Conservation (phyloP, 305 asterid species). For the Rubia peregrina region DNA sequence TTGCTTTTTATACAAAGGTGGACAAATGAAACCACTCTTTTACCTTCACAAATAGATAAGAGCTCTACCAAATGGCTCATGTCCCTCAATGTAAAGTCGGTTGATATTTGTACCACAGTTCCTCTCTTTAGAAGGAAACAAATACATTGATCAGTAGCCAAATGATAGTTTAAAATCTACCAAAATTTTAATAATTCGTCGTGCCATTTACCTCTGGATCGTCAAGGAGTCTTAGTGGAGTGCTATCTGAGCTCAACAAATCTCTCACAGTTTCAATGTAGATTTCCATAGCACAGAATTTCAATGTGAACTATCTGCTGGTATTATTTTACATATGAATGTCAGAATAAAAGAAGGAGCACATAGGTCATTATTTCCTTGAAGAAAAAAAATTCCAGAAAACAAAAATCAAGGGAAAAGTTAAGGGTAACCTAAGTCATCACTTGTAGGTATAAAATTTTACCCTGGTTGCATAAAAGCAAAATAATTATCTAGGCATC, state of each 20-base stretch:
- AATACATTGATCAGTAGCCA: neutral
- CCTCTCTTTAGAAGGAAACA: slow-evolving; percentile 51
- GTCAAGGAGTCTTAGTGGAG: slow-evolving; percentile 86
- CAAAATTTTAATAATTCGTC: neutral
- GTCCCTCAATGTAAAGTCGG: slow-evolving; percentile 65
- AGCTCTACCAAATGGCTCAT: slow-evolving; percentile 55
- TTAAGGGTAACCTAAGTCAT: neutral
- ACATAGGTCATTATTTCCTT: neutral
- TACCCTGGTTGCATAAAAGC: neutral
- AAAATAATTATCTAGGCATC: neutral
- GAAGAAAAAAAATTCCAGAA: neutral
- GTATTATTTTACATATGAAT: slow-evolving; percentile 39
- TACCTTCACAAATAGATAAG: slow-evolving; percentile 68
- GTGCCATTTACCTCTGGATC: slow-evolving; percentile 69
- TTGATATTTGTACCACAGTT: slow-evolving; percentile 73
- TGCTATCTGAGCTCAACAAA: slow-evolving; percentile 61
- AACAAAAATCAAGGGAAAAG: neutral
- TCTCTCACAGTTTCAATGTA: slow-evolving; percentile 92
- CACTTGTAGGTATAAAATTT: neutral
- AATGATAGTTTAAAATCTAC: neutral
- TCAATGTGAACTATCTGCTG: slow-evolving; percentile 57
- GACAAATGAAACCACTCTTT: slow-evolving; percentile 6
- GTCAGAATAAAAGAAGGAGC: neutral
- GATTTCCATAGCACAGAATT: slow-evolving; percentile 92
- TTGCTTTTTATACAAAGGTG: slow-evolving; percentile 6